Percentiles rank a stretch among this genome's conserved stretches.
phyloP scores from a whole-genome alignment of 257 asterid species.

The Solanum rostratum region DNA sequence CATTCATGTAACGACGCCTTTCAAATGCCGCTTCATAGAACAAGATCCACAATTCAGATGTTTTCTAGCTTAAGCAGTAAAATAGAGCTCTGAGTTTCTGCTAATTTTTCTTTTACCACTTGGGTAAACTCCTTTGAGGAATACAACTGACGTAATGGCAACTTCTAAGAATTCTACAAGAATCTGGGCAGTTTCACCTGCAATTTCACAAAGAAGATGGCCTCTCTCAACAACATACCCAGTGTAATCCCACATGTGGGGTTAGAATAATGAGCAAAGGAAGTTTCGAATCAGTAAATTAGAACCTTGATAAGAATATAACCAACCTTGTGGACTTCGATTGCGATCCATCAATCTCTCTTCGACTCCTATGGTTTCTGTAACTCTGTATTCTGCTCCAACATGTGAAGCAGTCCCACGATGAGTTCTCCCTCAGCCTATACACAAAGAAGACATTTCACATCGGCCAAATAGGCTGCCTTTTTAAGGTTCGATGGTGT shows the following conservation, averaged over 20 bases:
- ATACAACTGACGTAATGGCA: slow-evolving; percentile 69
- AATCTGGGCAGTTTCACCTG: slow-evolving; percentile 59
- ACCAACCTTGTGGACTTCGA: slow-evolving; percentile 1
- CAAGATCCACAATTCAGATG: neutral
- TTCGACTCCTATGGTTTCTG: neutral
- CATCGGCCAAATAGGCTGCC: neutral
- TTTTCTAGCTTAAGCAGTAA: neutral
- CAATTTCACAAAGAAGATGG: neutral
- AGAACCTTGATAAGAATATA: neutral
- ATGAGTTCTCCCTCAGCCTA: neutral
- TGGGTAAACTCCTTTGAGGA: slow-evolving; percentile 81
- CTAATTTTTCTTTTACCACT: slow-evolving; percentile 26
- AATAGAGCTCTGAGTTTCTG: neutral
- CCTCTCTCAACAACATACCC: neutral
- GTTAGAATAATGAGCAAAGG: neutral
- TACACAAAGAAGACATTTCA: neutral
- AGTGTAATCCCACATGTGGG: too few species aligned
- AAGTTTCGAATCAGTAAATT: neutral
- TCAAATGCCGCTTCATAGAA: slow-evolving; percentile 59
- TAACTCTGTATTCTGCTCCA: neutral
- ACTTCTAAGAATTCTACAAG: slow-evolving; percentile 75
- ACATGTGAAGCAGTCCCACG: neutral
- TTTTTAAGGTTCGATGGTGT: neutral
- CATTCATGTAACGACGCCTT: slow-evolving; percentile 77
- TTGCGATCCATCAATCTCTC: neutral